Base-by-base conservation (phyloP, 2,329 filamentous ascomycete genomes). In the Thielaviopsis cerberus region DNA sequence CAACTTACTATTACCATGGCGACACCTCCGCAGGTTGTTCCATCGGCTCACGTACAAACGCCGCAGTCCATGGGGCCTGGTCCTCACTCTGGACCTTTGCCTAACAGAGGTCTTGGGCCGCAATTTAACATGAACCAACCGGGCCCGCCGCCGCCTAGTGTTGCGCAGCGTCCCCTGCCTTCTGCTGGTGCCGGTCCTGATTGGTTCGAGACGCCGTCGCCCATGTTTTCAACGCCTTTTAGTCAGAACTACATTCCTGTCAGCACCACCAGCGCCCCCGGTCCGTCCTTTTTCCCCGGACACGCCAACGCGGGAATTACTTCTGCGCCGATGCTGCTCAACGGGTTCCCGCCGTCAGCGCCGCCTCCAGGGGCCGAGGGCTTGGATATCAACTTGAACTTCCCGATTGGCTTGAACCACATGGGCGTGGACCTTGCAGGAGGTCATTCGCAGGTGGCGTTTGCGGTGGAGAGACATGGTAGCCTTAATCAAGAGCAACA, bases 401-500 rank as follows among this genome's bases (percentile, higher is more conserved):
- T 68, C 66, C 41, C 64, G 64, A 53, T 64, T 63, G 70, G 68
- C 17, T 60, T 72, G 1, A 62, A 61, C 13, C 63, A 64, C 53
- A 61, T 65, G 52, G 63, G 59, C 8, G 56, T 61, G 27, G 57
- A 58, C 55, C 51, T 59, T 11, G 54, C 57, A 13, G 60, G 55
- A 15, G 59, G 59, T 4, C 55, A 54, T 3, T 63, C 65, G 15
- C 66, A 68, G 30, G 65, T 67, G 50, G 65, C 64, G 51, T 71
- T 68, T 61, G 66, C 68, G 2, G 68, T 71, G 25, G 77, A 78
- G 66, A 78, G 76, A 60, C 81, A 80, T 64, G 88, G 82, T 63
- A 86, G 77, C 60, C 73, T 94, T 30, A 90, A 82, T 60, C 84
- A 89, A 62, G 80, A 88, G 65, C 87, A 94, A 69, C 88, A 92